phyloP scores from a whole-genome alignment of 2,329 filamentous ascomycete genomes.

The Fusarium buharicum region DNA sequence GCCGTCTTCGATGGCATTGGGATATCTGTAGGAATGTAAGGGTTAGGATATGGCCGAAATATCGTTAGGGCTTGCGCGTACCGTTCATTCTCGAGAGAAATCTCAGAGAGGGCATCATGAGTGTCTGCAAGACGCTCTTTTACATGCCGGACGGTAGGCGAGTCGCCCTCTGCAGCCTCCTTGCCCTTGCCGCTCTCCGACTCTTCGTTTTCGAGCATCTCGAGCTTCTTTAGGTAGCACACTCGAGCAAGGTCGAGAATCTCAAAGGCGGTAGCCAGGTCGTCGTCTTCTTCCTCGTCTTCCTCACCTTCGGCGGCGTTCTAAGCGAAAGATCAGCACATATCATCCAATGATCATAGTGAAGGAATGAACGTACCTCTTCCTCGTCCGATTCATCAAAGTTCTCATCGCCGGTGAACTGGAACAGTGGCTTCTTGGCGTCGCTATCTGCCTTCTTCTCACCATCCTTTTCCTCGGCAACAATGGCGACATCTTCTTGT shows the following conservation, averaged over 20 bases:
- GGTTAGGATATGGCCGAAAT: not conserved
- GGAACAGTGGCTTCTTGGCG: slow-evolving; percentile 81
- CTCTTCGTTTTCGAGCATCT: slow-evolving; percentile 49
- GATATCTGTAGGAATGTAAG: slow-evolving; percentile 65
- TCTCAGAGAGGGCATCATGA: slow-evolving; percentile 93
- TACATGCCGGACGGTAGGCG: slow-evolving; percentile 64
- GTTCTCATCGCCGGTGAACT: slow-evolving; percentile 94
- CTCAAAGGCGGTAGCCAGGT: slow-evolving; percentile 82
- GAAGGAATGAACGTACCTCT: slow-evolving; percentile 53
- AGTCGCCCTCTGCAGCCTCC: slow-evolving; percentile 54
- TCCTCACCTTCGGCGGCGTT: slow-evolving; percentile 55
- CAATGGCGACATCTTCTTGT: slow-evolving; percentile 58
- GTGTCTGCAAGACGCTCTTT: slow-evolving; percentile 92
- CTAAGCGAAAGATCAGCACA: slow-evolving; percentile 27
- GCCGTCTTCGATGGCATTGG: slow-evolving; percentile 86
- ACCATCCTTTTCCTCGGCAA: slow-evolving; percentile 57
- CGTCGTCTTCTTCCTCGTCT: slow-evolving; percentile 72
- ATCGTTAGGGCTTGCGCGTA: slow-evolving; percentile 48
- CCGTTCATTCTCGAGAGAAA: slow-evolving; percentile 95
- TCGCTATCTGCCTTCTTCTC: slow-evolving; percentile 50
- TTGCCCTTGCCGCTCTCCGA: slow-evolving; percentile 56
- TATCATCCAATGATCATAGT: not conserved
- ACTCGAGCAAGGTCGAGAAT: slow-evolving; percentile 83
- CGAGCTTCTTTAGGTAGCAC: slow-evolving; percentile 68
- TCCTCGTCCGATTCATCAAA: slow-evolving; percentile 86